Evolutionary conservation across 495 filamentous ascomycete species (phyloP).

Genomic region (Staphylotrichum tortipilum): DNA sequence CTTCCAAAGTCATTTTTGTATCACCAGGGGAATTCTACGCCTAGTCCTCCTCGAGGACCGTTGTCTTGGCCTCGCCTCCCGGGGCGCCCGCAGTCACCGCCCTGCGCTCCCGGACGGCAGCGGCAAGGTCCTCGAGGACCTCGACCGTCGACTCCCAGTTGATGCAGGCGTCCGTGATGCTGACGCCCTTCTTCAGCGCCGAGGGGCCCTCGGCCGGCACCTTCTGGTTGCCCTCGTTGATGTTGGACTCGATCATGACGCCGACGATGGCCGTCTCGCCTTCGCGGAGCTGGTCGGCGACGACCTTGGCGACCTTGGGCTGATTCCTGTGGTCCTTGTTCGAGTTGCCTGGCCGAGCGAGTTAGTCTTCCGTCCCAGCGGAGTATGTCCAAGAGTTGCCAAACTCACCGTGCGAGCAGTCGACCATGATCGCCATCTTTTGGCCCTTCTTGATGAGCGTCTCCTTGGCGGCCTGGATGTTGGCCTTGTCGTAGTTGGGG

Average conservation of each 20-base stretch:
- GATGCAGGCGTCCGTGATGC: conserved; percentile 96
- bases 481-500: conserved; percentile 89
- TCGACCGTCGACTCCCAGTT: conserved; percentile 83
- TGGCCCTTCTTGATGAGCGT: conserved; percentile 76
- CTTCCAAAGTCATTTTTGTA: neutral
- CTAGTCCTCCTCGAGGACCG: conserved; percentile 38
- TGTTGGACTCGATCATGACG: conserved; percentile 98
- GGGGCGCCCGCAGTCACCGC: conserved; percentile 26
- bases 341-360: conserved; percentile 54
- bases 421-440: conserved; percentile 88
- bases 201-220: conserved; percentile 74
- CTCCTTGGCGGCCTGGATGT: conserved; percentile 68
- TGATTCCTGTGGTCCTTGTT: conserved; percentile 79
- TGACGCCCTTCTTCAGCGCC: conserved; percentile 81
- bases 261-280: conserved; percentile 87
- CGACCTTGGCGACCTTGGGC: conserved; percentile 75
- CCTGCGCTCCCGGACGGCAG: conserved; percentile 72
- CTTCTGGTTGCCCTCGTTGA: conserved; percentile 93
- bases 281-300: conserved; percentile 76
- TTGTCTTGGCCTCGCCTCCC: conserved; percentile 26
- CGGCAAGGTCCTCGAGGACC: conserved; percentile 79
- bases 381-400: too few relatives aligned
- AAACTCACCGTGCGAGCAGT: conserved; percentile 83
- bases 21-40: neutral
- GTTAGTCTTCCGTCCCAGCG: too few relatives aligned